Percentiles rank a stretch among this genome's conserved stretches.
Conservation (phyloP, 23 red algal genomes). For the Rhodosorus marinus region DNA sequence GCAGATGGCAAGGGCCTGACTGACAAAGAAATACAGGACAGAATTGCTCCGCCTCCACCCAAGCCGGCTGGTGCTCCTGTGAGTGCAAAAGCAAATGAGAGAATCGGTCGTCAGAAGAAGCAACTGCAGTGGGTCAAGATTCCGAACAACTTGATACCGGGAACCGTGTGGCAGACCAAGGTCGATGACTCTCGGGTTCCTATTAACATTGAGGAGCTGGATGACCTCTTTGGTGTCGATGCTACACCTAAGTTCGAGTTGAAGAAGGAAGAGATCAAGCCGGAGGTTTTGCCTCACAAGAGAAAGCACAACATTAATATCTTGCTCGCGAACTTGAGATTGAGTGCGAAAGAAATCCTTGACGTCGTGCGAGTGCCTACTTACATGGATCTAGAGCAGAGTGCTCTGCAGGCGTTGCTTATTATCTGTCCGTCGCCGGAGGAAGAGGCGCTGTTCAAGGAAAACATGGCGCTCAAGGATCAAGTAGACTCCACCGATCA, state of each 20-base stretch:
- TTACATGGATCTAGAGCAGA: constrained; percentile 49
- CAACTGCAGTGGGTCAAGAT: constrained; percentile 84
- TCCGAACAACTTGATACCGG: constrained; percentile 53
- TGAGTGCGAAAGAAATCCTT: constrained; percentile 67
- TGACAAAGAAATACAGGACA: constrained; percentile 12
- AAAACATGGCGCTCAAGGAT: constrained; percentile 15
- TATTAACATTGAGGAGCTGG: constrained; percentile 53
- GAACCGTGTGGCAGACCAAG: constrained; percentile 39
- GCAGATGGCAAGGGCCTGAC: constrained; percentile 11
- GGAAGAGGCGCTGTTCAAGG: constrained; percentile 47
- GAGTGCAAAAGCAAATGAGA: constrained; percentile 59
- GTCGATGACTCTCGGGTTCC: constrained; percentile 31
- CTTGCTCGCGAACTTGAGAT: constrained; percentile 65
- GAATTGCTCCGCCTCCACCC: constrained; percentile 26
- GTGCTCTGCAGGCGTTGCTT: constrained; percentile 52
- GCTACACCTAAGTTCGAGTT: constrained; percentile 16
- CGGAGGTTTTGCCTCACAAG: constrained; percentile 78
- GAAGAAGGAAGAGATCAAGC: constrained; percentile 32
- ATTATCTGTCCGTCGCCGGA: constrained; percentile 54
- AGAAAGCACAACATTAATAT: constrained; percentile 92
- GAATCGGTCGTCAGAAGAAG: constrained; percentile 65
- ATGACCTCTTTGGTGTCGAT: constrained; percentile 83
- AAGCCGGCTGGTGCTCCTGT: constrained; percentile 5
- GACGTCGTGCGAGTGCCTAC: constrained; percentile 45
- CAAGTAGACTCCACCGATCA: constrained; percentile 64